These are phyloP conservation scores for Samsoniella hepiali DNA, from an alignment of 2,329 filamentous ascomycete genomes.

Conservation along the genomic window DNA sequence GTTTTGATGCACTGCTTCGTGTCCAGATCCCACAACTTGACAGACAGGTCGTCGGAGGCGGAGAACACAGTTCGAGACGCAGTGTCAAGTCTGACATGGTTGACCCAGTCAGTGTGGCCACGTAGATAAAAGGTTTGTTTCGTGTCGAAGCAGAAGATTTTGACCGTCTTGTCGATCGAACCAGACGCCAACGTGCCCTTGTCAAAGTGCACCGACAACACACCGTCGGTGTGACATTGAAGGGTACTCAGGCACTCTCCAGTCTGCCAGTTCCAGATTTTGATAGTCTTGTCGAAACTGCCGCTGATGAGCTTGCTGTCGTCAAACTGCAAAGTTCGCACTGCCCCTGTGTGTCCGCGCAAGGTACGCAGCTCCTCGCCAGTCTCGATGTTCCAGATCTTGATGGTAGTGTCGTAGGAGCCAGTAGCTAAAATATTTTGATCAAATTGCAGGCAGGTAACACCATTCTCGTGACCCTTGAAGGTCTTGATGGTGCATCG, in stretches of 20 bases:
- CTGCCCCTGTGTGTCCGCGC: conserved; percentile 74
- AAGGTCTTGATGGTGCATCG: conserved; percentile 82
- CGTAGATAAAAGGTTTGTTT: conserved; percentile 76
- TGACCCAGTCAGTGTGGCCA: conserved; percentile 93
- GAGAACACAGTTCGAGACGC: conserved; percentile 83
- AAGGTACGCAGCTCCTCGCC: conserved; percentile 84
- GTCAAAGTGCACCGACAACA: conserved; percentile 86
- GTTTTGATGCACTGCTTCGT: conserved; percentile 70
- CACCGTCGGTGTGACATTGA: conserved; percentile 72
- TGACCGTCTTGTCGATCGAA: conserved; percentile 84
- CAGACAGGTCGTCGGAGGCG: conserved; percentile 87
- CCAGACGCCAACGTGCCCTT: conserved; percentile 81
- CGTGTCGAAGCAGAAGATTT: conserved; percentile 87
- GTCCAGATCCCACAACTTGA: conserved; percentile 91
- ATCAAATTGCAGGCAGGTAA: conserved; percentile 58
- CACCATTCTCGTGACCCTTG: conserved; percentile 79
- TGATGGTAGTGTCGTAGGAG: conserved; percentile 91
- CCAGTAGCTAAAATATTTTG: conserved; percentile 90
- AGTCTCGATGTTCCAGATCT: conserved; percentile 92
- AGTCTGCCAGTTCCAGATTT: conserved; percentile 95
- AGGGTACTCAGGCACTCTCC: conserved; percentile 83
- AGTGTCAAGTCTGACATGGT: conserved; percentile 85
- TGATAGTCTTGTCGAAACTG: conserved; percentile 81
- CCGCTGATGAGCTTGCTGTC: conserved; percentile 88
- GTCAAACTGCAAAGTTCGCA: conserved; percentile 89